Evolutionary conservation across 306 rosid species (phyloP).

Genomic region (Glycyrrhiza uralensis): DNA sequence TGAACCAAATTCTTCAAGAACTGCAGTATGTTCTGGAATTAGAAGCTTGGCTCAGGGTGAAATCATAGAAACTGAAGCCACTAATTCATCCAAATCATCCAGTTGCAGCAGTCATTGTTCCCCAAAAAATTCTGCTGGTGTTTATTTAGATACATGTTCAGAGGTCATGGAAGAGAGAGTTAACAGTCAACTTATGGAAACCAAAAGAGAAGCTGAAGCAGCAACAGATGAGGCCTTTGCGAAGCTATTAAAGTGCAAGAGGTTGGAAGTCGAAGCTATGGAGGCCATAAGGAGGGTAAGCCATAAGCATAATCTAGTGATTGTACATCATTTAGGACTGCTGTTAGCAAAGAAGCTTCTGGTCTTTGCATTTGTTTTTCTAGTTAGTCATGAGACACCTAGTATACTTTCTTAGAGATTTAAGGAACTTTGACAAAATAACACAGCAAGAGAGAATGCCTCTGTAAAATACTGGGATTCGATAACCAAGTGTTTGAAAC

Average conservation of each 20-base stretch:
- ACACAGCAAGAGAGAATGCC: slow-evolving; percentile 13
- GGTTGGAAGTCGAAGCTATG: slow-evolving; percentile 57
- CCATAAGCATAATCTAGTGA: slow-evolving; percentile 6
- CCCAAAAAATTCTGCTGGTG: slow-evolving; percentile 44
- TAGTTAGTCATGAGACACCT: slow-evolving; percentile 4
- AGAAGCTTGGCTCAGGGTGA: slow-evolving; percentile 37
- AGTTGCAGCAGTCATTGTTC: slow-evolving; percentile 37
- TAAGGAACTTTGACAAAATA: neutral
- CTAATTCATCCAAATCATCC: slow-evolving; percentile 38
- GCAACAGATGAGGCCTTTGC: slow-evolving; percentile 38
- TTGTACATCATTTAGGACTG: neutral
- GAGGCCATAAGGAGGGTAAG: slow-evolving; percentile 68
- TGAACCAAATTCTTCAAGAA: slow-evolving; percentile 38
- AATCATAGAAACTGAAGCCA: slow-evolving; percentile 26
- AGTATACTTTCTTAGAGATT: neutral
- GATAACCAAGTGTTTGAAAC: neutral
- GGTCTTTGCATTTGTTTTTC: neutral
- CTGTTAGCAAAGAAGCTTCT: neutral
- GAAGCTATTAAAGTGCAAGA: slow-evolving; percentile 39
- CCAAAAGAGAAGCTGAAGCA: slow-evolving; percentile 48
- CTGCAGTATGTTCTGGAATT: slow-evolving; percentile 24
- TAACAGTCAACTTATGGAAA: slow-evolving; percentile 41
- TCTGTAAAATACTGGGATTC: slow-evolving; percentile 4
- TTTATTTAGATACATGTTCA: slow-evolving; percentile 31
- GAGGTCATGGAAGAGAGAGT: slow-evolving; percentile 47